These are phyloP conservation scores for Secale cereale DNA, from an alignment of 176 grass and related monocot genomes.

Conservation along the genomic window DNA sequence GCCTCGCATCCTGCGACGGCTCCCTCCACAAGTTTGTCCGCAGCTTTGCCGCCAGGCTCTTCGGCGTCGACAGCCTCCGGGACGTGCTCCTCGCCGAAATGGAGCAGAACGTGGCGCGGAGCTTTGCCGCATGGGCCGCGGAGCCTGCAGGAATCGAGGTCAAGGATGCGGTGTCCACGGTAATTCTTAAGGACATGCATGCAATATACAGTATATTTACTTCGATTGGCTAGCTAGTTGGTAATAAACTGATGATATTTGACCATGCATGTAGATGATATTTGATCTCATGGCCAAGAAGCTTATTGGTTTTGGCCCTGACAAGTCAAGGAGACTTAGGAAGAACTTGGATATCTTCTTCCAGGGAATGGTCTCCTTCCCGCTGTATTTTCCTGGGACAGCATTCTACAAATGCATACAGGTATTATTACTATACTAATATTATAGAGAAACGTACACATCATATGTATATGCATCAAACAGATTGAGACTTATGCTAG, in stretches of 20 bases:
- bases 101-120: background rate
- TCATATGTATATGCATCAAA: background rate
- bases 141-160: background rate
- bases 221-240: too few relatives aligned
- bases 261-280: too few relatives aligned
- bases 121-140: background rate
- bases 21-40: background rate
- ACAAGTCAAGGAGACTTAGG: background rate
- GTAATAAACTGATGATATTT: too few relatives aligned
- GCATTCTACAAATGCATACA: slow-evolving; percentile 23
- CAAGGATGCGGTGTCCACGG: background rate
- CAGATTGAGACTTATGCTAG: background rate
- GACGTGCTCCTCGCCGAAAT: background rate
- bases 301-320: background rate
- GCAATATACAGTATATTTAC: background rate
- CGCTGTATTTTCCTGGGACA: slow-evolving; percentile 11
- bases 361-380: background rate
- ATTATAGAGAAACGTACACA: background rate
- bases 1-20: background rate
- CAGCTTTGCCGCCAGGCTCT: background rate
- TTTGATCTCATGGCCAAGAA: background rate
- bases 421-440: background rate
- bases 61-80: background rate
- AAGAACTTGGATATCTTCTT: background rate
- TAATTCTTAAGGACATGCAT: background rate